phyloP scores from a whole-genome alignment of 108 stramenopile genomes.

The Nitzschia sp. region DNA sequence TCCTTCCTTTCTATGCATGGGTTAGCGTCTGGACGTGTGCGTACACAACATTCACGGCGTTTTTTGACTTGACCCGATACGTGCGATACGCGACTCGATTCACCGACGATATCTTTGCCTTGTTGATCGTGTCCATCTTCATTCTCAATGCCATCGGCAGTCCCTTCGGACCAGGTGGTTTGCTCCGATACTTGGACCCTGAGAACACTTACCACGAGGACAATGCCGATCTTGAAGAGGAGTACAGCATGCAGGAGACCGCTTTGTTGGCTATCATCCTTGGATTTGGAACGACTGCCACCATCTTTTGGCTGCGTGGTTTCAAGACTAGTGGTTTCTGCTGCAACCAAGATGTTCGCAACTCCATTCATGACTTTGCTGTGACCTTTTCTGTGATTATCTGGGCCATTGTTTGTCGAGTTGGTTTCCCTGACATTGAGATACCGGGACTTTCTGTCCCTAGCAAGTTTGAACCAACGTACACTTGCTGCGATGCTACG shows the following conservation, averaged over 20 bases:
- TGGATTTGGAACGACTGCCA: slow-evolving; percentile 38
- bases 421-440: not conserved
- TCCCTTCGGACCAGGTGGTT: slow-evolving; percentile 42
- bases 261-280: slow-evolving; percentile 45
- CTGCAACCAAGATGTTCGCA: slow-evolving; percentile 36
- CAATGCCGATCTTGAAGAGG: slow-evolving; percentile 30
- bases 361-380: not conserved
- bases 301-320: slow-evolving; percentile 39
- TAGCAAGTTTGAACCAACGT: slow-evolving; percentile 48
- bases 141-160: slow-evolving; percentile 47
- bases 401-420: not conserved
- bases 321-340: slow-evolving; percentile 42
- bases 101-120: slow-evolving; percentile 63
- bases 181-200: slow-evolving; percentile 42
- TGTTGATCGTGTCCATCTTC: slow-evolving; percentile 52
- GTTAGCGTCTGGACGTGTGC: not conserved
- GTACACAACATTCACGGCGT: slow-evolving; percentile 24
- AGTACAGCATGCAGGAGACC: slow-evolving; percentile 33
- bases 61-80: slow-evolving; percentile 49
- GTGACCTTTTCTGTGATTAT: not conserved
- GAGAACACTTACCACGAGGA: slow-evolving; percentile 17
- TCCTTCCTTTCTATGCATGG: slow-evolving; percentile 45
- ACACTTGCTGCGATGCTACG: slow-evolving; percentile 37
- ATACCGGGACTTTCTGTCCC: slow-evolving; percentile 7
- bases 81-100: slow-evolving; percentile 52